Base-by-base conservation (phyloP, 768 basidiomycete genomes). In the Inosperma sp. region DNA sequence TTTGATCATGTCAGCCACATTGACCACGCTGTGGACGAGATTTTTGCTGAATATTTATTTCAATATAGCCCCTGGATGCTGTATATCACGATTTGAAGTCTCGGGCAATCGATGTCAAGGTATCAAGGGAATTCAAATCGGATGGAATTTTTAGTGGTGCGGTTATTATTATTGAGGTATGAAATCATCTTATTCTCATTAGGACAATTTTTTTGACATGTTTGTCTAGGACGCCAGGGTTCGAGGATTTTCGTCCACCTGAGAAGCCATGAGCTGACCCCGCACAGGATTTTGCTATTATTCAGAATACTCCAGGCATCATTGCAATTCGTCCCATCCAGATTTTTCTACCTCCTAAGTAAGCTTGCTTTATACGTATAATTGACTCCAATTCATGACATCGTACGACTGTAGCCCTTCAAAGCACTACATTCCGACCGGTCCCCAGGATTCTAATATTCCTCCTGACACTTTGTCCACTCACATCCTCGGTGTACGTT, bases 131-230 rank as follows among this genome's bases (percentile, higher is more conserved):
- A 52, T 86, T 73, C 67, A 71, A 81, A 46, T 56, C 71, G 0
- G 70, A 72, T 2, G 78, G 73, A 1, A 49, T 86, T n/a, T 84
- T 86, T 56, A 65, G 79, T 33, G 84, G 84, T 6, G 82, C 77
- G n/a, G 69, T 77, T n/a, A n/a, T n/a, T n/a, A n/a, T n/a, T 10
- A 58, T 84, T 33, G 56, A 62, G 31, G 77, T 76, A 53, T 52
- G 71, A 70, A 51, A 41, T 7, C n/a, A 10, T 26, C 37, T 44
- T 55, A 46, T 4, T 17, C 25, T 36, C n/a, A 13, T 29, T 3
- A 23, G 31, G 16, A n/a, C 19, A 25, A 9, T 7, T 17, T 26
- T 10, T 39, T 34, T 39, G 14, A 41, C 23, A 41, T 26, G n/a
- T 17, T 2, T 12, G 21, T 29, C 12, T 10, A 62, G 68, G 56